Evolutionary conservation across 2,329 filamentous ascomycete species (phyloP).

Genomic region (Cercospora zeae-maydis): DNA sequence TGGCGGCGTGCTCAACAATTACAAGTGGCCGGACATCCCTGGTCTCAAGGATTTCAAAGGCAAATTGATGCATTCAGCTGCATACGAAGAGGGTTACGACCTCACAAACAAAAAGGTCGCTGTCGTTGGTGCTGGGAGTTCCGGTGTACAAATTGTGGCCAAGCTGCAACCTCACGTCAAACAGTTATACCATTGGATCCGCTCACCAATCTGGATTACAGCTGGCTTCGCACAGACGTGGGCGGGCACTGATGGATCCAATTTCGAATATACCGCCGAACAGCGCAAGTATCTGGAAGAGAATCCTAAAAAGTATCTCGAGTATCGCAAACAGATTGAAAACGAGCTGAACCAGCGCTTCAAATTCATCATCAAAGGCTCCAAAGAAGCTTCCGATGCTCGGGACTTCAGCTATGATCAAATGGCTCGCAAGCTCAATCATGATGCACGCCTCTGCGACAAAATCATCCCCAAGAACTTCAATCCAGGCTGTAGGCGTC

Average conservation of each 20-base stretch:
- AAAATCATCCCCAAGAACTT: slow-evolving; percentile 48
- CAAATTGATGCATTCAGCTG: slow-evolving; percentile 44
- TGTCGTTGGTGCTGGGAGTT: slow-evolving; percentile 43
- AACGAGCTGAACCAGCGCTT: slow-evolving; percentile 53
- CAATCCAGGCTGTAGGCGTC: slow-evolving; percentile 41
- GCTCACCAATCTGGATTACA: slow-evolving; percentile 49
- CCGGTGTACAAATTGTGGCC: slow-evolving; percentile 44
- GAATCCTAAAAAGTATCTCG: slow-evolving; percentile 45
- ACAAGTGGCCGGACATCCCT: slow-evolving; percentile 45
- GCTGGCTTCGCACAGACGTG: slow-evolving; percentile 48
- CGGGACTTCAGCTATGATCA: slow-evolving; percentile 40
- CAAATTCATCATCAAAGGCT: slow-evolving; percentile 53
- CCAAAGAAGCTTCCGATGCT: slow-evolving; percentile 44
- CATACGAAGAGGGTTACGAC: slow-evolving; percentile 42
- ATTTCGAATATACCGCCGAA: slow-evolving; percentile 47
- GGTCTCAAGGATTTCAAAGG: slow-evolving; percentile 44
- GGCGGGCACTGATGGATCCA: slow-evolving; percentile 47
- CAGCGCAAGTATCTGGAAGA: slow-evolving; percentile 40
- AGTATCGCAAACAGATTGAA: slow-evolving; percentile 49
- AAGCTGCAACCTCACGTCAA: slow-evolving; percentile 40
- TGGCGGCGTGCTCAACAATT: slow-evolving; percentile 45
- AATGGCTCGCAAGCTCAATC: slow-evolving; percentile 42
- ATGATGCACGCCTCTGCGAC: slow-evolving; percentile 40
- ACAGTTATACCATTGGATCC: slow-evolving; percentile 42
- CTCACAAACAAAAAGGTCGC: slow-evolving; percentile 41